Evolutionary conservation across 1,284 basidiomycete species (phyloP), one percentile per base, ranked within the genome.

Genomic region (Coniferiporia sulphurascens): DNA sequence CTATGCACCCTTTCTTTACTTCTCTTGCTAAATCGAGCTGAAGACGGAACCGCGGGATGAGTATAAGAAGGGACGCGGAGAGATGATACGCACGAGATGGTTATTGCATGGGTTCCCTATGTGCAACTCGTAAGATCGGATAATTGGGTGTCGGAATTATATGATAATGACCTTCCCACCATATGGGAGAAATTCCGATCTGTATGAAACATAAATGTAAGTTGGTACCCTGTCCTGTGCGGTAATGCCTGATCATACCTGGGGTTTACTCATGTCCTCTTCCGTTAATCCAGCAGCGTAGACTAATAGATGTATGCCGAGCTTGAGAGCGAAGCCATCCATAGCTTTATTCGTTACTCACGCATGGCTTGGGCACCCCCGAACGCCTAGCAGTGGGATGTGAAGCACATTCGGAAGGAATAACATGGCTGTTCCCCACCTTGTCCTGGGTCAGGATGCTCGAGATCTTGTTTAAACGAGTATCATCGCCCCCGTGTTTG

Each of bases 281-380:
- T 89, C 87, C n/a, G 78, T 80, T 64, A 93, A 71, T 4, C 89
- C 89, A 38, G 84, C 83, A 48, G 85, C 90, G 68, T 91, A 89
- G 27, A 92, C 89, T 91, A 61, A 6, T 3, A 46, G 15, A n/a
- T 21, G 17, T n/a, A 22, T n/a, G 44, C 4, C 45, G 56, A 27
- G 36, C 36, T 36, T 64, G 55, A 41, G 58, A 55, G 34, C 43
- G 58, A 36, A n/a, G 51, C 57, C 61, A 44, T 41, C 41, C 35
- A 41, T 3, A 21, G 12, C 21, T 51, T 54, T 58, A 49, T 48
- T 35, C 54, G 34, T 17, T 36, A 73, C 86, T 71, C 68, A 91
- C 89, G 75, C 89, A 92, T 91, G 35, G 89, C 89, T 70, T 91
- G 89, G 19, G 89, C 88, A 52, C 83, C 86, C 64, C 89, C 89